Base-by-base conservation (phyloP, 2,329 filamentous ascomycete genomes). In the Aspergillus sp. region DNA sequence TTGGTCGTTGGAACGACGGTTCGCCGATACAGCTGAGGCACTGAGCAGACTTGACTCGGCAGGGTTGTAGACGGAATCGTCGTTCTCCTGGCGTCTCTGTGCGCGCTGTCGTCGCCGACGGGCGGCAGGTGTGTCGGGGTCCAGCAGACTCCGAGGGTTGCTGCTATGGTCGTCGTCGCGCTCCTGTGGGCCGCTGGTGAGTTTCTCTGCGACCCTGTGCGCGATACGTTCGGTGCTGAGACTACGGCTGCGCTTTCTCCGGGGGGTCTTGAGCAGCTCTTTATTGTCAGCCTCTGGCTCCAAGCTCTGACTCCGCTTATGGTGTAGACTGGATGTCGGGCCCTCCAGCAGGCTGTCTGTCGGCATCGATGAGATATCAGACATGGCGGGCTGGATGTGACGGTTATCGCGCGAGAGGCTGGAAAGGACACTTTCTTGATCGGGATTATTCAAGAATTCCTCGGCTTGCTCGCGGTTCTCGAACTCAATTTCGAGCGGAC, bases 341-440 rank as follows among this genome's bases (percentile, higher is more conserved):
- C 75, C 77, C 54, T 84, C 84, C 9, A 86, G 72, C 71, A 86
- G 79, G 62, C 82, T 85, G 64, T 87, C 83, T n/a, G 82, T 75
- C 27, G 84, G 84, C 80, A 87, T 85, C 32, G 83, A 85, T 1
- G 91, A 97, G 44, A 97, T 88, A 61, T 96, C 91, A 3, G 91
- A 96, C 25, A 30, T 30, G 44, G 83, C 82, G 10, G 81, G 77
- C 30, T 81, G 78, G 43, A 83, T 72, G 64, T 86, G 90, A 68
- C 81, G 63, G 71, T 79, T 60, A 70, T 84, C 76, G 63, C 78
- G 69, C 71, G 82, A 69, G 64, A 74, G 43, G 68, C 76, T 59
- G 75, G 79, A 67, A 70, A 91, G 54, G 77, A 95, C 70, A 80
- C 86, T 75, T 74, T 77, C 52, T 77, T 78, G 66, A 77, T 83